Evolutionary conservation across 768 basidiomycete species (phyloP), one percentile per base, ranked within the genome.

Genomic region (Sarcodon sp.): DNA sequence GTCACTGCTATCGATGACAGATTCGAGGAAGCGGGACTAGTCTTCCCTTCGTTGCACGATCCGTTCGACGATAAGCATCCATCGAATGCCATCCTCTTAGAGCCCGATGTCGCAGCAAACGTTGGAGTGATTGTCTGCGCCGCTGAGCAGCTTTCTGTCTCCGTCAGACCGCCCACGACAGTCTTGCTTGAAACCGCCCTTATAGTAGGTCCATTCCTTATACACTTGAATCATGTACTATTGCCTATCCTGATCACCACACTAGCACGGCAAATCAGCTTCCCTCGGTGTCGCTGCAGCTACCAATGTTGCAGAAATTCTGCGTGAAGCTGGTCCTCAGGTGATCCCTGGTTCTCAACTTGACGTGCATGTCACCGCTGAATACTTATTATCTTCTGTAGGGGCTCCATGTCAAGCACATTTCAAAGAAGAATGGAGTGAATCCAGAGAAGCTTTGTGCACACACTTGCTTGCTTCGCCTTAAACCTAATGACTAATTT

Each of bases 361-460:
- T 21, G 35, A 12, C 12, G 27, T 41, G 11, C 36, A 12, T 6
- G 31, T 31, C 16, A 43, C 27, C n/a, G 6, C 13, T 7, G 12
- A 18, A 7, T 5, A 45, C 6, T 33, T 43, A 9, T 16, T 3
- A 16, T 21, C 10, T 1, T 18, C 7, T 46, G 41, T 33, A 59
- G 58, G 61, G 60, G 1, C 50, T 61, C 10, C 65, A 65, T 44
- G 57, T 66, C 13, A 48, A 58, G 10, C 57, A 61, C 13, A 64
- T 65, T 6, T 61, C 61, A 0, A 53, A 49, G 45, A 47, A 49
- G 35, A 56, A 49, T 33, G 45, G 45, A 9, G 50, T 58, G 34
- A 54, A 61, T 34, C 48, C 58, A 9, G 27, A 43, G 10, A 64
- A 63, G 43, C 56, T 66, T 21, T 58, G 62, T 58, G 33, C 34